Evolutionary conservation across 805 yeast genomes (phyloP).

Genomic region (Zygotorulaspora florentina): DNA sequence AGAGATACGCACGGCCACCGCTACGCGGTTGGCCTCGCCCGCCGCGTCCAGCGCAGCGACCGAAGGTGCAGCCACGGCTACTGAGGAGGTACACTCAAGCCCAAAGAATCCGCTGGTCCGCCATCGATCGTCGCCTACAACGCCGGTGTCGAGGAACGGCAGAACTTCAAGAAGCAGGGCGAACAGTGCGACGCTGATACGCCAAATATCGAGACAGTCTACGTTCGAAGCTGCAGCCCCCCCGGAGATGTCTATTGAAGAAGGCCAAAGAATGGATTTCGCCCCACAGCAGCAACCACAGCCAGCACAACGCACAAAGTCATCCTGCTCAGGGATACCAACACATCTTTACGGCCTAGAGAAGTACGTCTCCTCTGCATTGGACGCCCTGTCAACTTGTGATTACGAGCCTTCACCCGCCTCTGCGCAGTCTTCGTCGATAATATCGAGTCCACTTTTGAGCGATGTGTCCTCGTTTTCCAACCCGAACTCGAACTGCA

Average conservation of each 20-base stretch:
- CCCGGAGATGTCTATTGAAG: not conserved
- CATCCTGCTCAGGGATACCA: slow-evolving; percentile 18
- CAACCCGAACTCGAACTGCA: not conserved
- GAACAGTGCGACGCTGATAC: slow-evolving; percentile 5
- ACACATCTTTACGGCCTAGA: slow-evolving; percentile 31
- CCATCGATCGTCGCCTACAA: slow-evolving; percentile 1
- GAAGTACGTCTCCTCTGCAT: slow-evolving; percentile 27
- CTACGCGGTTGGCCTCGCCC: not conserved
- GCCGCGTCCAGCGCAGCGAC: not conserved
- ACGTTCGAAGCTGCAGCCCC: not conserved
- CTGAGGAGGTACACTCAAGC: not conserved
- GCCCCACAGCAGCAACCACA: slow-evolving; percentile 3
- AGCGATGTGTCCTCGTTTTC: not conserved
- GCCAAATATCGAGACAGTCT: slow-evolving; percentile 4
- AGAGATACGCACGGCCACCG: slow-evolving; percentile 3
- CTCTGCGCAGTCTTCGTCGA: not conserved
- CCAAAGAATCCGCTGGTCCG: not conserved
- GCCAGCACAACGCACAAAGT: slow-evolving; percentile 9
- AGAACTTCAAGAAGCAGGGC: slow-evolving; percentile 2
- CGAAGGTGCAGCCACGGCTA: not conserved
- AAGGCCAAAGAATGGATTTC: slow-evolving; percentile 6
- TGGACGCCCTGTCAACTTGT: slow-evolving; percentile 23
- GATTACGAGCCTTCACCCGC: not conserved
- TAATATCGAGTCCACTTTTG: not conserved
- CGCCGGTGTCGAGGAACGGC: not conserved